Evolutionary conservation across 331 rosid species (phyloP), one percentile per base, ranked within the genome.

Genomic region (Quercus phellos): DNA sequence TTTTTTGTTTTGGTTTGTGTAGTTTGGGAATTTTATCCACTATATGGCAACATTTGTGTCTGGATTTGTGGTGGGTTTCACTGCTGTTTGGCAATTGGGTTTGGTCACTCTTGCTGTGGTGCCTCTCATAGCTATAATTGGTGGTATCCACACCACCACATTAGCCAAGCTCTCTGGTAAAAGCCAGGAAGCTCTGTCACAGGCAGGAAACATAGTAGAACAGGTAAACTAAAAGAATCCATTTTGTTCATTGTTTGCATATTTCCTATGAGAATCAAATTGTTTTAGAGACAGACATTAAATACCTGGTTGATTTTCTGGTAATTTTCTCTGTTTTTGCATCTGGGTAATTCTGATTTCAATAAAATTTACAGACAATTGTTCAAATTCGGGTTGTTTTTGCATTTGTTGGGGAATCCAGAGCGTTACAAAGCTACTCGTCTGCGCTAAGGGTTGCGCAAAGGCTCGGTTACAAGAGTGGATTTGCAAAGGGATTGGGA

Each of bases 31-130:
- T 84, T 94, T 94, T 80, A 81, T 92, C 78, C 99, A 94, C 86
- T 94, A 94, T 76, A 92, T 94, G 98, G 99, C 98, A 6, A 94
- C 99, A 1, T 94, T 94, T 82, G 98, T 94, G 68, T 91, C 98
- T 75, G 99, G 99, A 32, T 94, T 94, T 58, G 88, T 88, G 68
- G 99, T 94, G 75, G 99, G 99, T 55, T 94, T 94, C 83, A 92
- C 96, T 70, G 99, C 99, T 10, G 97, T 90, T 64, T 94, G 99
- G 99, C 99, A 94, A 90, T 80, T 94, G 80, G 99, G 97, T 63
- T 70, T 94, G 50, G 99, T 94, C 38, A 94, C 99, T 1, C 96
- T 94, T 11, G 98, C 99, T 10, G 97, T 94, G 16, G 99, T 94
- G 43, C 99, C 99, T 73, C 87, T 92, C 82, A 94, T 94, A 53